Evolutionary conservation across 371 early-diverging fungal genomes (phyloP).

Genomic region (Actinomucor elegans): DNA sequence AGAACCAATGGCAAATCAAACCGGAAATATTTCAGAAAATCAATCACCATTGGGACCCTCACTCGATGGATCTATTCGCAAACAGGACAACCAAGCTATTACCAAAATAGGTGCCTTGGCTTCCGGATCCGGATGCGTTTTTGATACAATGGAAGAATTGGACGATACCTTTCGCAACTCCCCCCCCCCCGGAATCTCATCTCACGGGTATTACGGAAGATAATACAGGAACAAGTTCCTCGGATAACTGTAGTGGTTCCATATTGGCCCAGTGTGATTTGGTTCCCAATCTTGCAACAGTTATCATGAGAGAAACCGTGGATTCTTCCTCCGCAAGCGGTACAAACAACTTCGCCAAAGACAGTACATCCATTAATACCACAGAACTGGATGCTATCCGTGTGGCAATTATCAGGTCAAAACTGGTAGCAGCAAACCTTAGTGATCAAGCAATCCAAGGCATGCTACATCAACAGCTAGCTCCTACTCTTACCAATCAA

Average conservation of each 20-base stretch:
- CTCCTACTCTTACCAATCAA: not conserved
- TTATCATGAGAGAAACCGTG: not conserved
- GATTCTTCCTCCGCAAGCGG: not conserved
- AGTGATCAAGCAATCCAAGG: not conserved
- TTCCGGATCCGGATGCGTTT: constrained; percentile 19
- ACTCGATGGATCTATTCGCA: constrained; percentile 16
- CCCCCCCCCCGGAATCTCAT: constrained; percentile 22
- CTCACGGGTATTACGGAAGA: not conserved
- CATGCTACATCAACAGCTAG: not conserved
- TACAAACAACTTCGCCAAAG: constrained; percentile 1
- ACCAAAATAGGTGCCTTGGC: constrained; percentile 21
- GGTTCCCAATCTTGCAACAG: constrained; percentile 19
- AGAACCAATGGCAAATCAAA: constrained; percentile 12
- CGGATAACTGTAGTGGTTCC: constrained; percentile 6
- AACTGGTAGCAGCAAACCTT: not conserved
- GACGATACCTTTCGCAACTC: constrained; percentile 4
- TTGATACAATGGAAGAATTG: not conserved
- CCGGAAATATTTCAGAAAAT: constrained; percentile 4
- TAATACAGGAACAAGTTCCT: constrained; percentile 4
- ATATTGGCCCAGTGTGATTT: constrained; percentile 14
- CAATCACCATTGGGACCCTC: constrained; percentile 8
- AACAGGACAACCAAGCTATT: constrained; percentile 10
- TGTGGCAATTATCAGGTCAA: constrained; percentile 7
- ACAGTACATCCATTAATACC: not conserved
- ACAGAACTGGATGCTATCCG: constrained; percentile 17